A percentile compares a stretch with the other conserved stretches of the same genome.
phyloP scores from a whole-genome alignment of 352 stramenopile genomes.

The Halophytophthora polymorphica region DNA sequence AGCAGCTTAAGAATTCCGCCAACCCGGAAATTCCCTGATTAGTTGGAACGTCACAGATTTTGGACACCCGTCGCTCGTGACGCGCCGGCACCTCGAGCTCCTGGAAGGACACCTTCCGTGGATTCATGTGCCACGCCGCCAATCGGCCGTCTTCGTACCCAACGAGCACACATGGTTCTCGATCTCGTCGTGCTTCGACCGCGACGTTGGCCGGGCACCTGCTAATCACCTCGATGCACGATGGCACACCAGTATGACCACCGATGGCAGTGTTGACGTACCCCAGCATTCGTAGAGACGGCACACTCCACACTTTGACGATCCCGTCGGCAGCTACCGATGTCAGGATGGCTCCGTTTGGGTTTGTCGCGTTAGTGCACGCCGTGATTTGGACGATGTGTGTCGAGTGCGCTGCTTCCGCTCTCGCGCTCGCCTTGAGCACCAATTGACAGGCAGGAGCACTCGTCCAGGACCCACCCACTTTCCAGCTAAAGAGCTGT shows the following conservation, averaged over 20 bases:
- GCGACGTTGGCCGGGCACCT: neutral
- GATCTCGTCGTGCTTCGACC: neutral
- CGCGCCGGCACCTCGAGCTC: constrained; percentile 24
- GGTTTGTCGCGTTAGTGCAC: constrained; percentile 6
- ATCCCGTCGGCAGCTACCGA: constrained; percentile 57
- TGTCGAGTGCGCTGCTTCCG: constrained; percentile 34
- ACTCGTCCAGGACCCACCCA: neutral
- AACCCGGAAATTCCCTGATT: neutral
- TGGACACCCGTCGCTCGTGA: constrained; percentile 45
- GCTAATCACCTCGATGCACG: constrained; percentile 34
- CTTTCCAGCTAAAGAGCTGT: constrained; percentile 38
- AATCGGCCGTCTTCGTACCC: constrained; percentile 61
- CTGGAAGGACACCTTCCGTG: constrained; percentile 14
- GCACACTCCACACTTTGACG: constrained; percentile 55
- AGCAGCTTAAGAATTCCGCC: constrained; percentile 40
- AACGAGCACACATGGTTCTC: constrained; percentile 18
- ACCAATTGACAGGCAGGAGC: constrained; percentile 11
- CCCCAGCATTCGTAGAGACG: constrained; percentile 28
- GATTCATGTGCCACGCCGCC: constrained; percentile 31
- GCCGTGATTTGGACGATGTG: constrained; percentile 43
- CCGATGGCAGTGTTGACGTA: constrained; percentile 39
- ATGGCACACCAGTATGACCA: constrained; percentile 26
- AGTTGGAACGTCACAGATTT: constrained; percentile 19
- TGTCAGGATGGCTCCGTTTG: constrained; percentile 13
- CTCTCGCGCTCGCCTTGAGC: constrained; percentile 19